Base-by-base conservation (phyloP, 345 rosid genomes). In the Euclidium syriacum region DNA sequence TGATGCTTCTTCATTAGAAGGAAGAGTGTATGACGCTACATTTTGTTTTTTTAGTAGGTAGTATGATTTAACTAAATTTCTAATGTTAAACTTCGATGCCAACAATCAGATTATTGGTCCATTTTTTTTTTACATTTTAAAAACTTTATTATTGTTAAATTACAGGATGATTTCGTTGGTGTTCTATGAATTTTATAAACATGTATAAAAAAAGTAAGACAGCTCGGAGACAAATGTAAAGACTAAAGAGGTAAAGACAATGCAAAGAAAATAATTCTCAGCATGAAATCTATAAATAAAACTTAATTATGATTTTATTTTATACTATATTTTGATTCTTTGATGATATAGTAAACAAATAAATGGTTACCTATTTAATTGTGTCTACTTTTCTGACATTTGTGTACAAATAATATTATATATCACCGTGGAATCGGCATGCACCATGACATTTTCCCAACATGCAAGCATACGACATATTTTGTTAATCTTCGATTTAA, bases 401-500 rank as follows among this genome's bases (percentile, higher is more conserved):
- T 50, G 65, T 58, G 20, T 40, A 16, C 22, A 10, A 27, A 15
- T 24, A 49, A 9, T 67, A 58, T 16, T 29, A 36, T 58, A 68
- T 35, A 49, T 38, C 32, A 19, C 49, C 71, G 58, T 30, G 65
- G 59, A 58, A 49, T 58, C 43, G 14, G 59, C 72, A 50, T 58
- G 72, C 46, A 58, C 59, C 38, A 61, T 58, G 72, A 68, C 59
- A 58, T 58, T 58, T 57, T 49, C 52, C 59, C 12, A 50, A 48
- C 51, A 57, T 48, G 71, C 64, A 67, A 48, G 26, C 18, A 47
- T 27, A 26, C 32, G 22, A 15, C 14, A 38, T 23, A 36, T 39
- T 38, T 32, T 34, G 4, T 3, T 1, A 25, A 39, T 27, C 10
- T 26, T 27, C n/a, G n/a, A n/a, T 4, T 29, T 43, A 38, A 20